Percentiles rank a stretch among this genome's conserved stretches.
These are phyloP conservation scores for Penicillium angulare DNA, from an alignment of 495 filamentous ascomycete species.

Conservation along the genomic window DNA sequence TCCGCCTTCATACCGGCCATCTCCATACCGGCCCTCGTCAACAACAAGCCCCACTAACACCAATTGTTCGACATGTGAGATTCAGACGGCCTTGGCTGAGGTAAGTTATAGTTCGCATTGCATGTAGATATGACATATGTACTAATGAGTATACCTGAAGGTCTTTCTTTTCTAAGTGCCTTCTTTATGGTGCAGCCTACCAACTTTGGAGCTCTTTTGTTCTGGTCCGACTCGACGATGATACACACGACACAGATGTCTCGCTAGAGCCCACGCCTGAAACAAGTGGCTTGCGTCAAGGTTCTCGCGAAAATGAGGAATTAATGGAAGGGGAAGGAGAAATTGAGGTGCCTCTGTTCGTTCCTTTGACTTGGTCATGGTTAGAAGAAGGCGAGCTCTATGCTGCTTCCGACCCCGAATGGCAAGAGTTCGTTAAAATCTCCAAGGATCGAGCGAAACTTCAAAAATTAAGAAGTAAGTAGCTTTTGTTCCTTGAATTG, in stretches of 20 bases:
- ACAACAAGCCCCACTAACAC: too few relatives aligned
- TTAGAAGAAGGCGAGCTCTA: constrained; percentile 54
- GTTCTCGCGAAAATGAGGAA: background rate
- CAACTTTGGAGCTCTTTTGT: constrained; percentile 37
- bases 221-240: constrained; percentile 38
- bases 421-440: constrained; percentile 62
- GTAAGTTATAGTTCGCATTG: constrained; percentile 17
- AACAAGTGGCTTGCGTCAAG: background rate
- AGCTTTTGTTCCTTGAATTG: background rate
- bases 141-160: constrained; percentile 18
- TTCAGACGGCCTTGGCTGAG: constrained; percentile 41
- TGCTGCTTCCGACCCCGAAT: constrained; percentile 64
- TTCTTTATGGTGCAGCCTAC: constrained; percentile 39
- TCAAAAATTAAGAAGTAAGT: constrained; percentile 48
- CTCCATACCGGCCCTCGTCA: constrained; percentile 13
- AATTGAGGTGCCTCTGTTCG: constrained; percentile 51
- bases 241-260: constrained; percentile 23
- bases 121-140: background rate
- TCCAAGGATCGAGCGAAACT: constrained; percentile 50
- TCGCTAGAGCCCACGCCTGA: constrained; percentile 1
- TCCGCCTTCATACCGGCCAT: constrained; percentile 22
- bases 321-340: constrained; percentile 30
- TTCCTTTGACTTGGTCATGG: constrained; percentile 59
- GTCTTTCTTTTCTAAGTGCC: constrained; percentile 29
- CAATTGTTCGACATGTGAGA: constrained; percentile 38